Evolutionary conservation across 2,329 filamentous ascomycete species (phyloP), one percentile per base, ranked within the genome.

Genomic region (Sporothrix sp.): DNA sequence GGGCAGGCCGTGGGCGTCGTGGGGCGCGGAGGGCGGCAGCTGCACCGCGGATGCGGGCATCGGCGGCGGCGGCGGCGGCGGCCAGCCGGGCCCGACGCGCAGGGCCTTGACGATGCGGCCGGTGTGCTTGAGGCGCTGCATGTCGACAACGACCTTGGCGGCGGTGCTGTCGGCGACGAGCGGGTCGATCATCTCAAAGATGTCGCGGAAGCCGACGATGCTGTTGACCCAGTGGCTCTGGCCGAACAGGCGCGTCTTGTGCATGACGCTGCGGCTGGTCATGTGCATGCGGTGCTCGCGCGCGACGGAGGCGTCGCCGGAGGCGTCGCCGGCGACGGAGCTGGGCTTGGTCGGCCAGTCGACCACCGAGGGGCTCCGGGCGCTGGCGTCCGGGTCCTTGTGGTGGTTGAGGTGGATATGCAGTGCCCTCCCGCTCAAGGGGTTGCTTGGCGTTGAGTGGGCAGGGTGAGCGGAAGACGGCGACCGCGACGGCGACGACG

Each of bases 211-310:
- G 18, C 30, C 50, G 57, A 28, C 39, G 30, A 16, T 50, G 27
- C 51, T 49, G 16, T 53, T 75, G 14, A 77, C 66, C 71, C 75
- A 80, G 57, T 80, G 75, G 36, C 73, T 79, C 59, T 73, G 72
- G 0, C 78, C 79, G 58, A 80, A 78, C 0, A 80, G 58, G 0
- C 78, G 69, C 0, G 71, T 73, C 58, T 82, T 83, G 55, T 56
- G 50, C 33, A 54, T 53, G n/a, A 56, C 53, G 36, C 48, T 53
- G 27, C 52, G 48, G 45, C 53, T 54, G 1, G 52, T 50, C 39
- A 52, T 52, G 40, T 44, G 36, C 38, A 48, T 44, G 44, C 18
- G 56, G 47, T 27, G 25, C 43, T 45, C 11, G 53, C 43, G 37
- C 10, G 30, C 33, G 30, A 36, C 27, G 14, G n/a, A 40, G 27